Percentiles rank a stretch among this genome's conserved stretches.
Evolutionary conservation across 805 yeast species (phyloP).

Genomic region (Tetrapisispora phaffii): DNA sequence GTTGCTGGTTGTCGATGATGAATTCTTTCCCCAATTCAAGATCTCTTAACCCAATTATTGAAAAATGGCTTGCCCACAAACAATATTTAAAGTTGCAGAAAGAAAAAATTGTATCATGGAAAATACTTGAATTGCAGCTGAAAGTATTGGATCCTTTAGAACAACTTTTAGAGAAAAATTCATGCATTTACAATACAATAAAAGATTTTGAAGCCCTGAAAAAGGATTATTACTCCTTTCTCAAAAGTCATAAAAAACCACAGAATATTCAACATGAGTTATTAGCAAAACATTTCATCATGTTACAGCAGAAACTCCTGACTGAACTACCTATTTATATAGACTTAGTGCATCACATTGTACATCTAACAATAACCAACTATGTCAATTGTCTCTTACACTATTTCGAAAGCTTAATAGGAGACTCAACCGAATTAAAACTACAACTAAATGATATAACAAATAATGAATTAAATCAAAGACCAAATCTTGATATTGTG

Average conservation of each 20-base stretch:
- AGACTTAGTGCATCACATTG: constrained; percentile 6
- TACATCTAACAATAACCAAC: constrained; percentile 15
- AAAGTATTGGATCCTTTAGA: constrained; percentile 25
- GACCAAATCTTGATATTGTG: constrained; percentile 1
- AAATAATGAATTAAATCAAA: neutral
- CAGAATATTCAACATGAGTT: constrained; percentile 23
- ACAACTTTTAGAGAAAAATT: constrained; percentile 17
- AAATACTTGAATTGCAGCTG: constrained; percentile 19
- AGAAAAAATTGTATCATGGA: constrained; percentile 22
- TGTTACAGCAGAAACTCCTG: constrained; percentile 21
- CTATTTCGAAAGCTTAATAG: constrained; percentile 28
- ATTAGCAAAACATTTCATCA: constrained; percentile 22
- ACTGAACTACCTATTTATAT: constrained; percentile 27
- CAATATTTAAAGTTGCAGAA: constrained; percentile 11
- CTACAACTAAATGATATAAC: neutral
- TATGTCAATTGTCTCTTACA: constrained; percentile 15
- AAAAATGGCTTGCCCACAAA: constrained; percentile 18
- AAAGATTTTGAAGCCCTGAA: constrained; percentile 27
- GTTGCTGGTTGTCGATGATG: constrained; percentile 25
- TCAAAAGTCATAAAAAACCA: constrained; percentile 15
- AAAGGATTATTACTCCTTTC: constrained; percentile 27
- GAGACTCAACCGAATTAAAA: constrained; percentile 11
- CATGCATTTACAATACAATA: constrained; percentile 17
- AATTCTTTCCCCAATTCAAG: constrained; percentile 11
- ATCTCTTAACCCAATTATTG: constrained; percentile 13